phyloP scores from a whole-genome alignment of 148 eudicot genomes.

The Limonium bicolor region DNA sequence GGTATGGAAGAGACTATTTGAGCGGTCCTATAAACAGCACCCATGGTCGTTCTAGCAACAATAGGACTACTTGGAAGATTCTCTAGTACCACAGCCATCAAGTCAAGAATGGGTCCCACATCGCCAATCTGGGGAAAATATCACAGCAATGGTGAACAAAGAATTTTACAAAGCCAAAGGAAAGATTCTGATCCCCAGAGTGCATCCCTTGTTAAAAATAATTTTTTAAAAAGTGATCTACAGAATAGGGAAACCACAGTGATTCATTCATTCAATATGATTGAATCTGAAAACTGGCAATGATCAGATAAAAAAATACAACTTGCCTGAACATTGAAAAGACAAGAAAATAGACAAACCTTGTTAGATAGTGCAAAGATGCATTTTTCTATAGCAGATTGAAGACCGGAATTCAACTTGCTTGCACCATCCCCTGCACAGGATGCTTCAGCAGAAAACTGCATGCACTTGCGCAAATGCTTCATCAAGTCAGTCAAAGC shows the following conservation, averaged over 20 bases:
- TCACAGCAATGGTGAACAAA: too few relatives aligned
- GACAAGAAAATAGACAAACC: constrained; percentile 18
- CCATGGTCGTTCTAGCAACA: constrained; percentile 44
- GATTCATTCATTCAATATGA: too few relatives aligned
- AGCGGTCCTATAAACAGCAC: constrained; percentile 51
- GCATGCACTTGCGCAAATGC: constrained; percentile 72
- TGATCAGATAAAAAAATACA: too few relatives aligned
- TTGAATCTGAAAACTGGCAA: too few relatives aligned
- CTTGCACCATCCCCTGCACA: constrained; percentile 25
- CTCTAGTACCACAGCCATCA: constrained; percentile 79
- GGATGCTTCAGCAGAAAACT: constrained; percentile 42
- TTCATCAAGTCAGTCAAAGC: constrained; percentile 59
- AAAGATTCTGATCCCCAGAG: not conserved
- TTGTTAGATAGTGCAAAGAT: constrained; percentile 51
- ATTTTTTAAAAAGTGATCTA: too few relatives aligned
- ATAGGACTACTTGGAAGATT: constrained; percentile 35
- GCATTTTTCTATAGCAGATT: constrained; percentile 61
- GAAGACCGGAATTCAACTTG: constrained; percentile 52
- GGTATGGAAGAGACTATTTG: constrained; percentile 51
- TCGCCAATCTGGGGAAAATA: constrained; percentile 89
- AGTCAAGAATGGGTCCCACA: constrained; percentile 70
- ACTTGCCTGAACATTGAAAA: too few relatives aligned
- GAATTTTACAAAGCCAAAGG: too few relatives aligned
- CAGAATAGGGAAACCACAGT: too few relatives aligned
- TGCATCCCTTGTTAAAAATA: too few relatives aligned